These are phyloP conservation scores for Tolypocladium endophyticum DNA, from an alignment of 2,329 filamentous ascomycete species.

Conservation along the genomic window DNA sequence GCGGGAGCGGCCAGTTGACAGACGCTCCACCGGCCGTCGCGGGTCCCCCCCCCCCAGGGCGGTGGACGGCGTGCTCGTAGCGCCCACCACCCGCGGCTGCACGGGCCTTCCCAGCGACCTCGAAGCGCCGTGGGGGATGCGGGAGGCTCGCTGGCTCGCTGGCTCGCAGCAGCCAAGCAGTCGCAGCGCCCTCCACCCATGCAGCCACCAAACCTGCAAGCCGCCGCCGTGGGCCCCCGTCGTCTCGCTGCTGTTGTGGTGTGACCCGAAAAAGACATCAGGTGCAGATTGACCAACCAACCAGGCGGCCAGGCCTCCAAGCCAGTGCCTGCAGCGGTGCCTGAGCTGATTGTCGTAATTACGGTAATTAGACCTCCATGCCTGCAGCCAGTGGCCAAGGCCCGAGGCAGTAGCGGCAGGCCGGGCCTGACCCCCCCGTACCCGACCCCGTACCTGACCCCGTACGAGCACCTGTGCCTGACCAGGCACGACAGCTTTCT, in stretches of 20 bases:
- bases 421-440: not conserved
- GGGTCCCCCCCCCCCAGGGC: not conserved
- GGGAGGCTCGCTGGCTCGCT: too few relatives aligned
- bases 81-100: not conserved
- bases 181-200: not conserved
- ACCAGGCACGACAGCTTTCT: not conserved
- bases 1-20: not conserved
- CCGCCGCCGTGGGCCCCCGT: not conserved
- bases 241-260: not conserved
- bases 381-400: not conserved
- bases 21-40: not conserved
- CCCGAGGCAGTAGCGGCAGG: not conserved
- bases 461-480: not conserved
- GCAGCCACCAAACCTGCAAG: not conserved
- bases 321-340: constrained; percentile 1
- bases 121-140: not conserved
- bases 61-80: not conserved
- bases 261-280: not conserved
- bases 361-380: constrained; percentile 9
- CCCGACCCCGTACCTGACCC: not conserved
- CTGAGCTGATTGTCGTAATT: constrained; percentile 10
- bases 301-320: not conserved
- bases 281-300: not conserved
- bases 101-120: not conserved
- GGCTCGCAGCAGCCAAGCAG: not conserved